Base-by-base conservation (phyloP, 148 eudicot species). In the Tetragonia tetragonoides region DNA sequence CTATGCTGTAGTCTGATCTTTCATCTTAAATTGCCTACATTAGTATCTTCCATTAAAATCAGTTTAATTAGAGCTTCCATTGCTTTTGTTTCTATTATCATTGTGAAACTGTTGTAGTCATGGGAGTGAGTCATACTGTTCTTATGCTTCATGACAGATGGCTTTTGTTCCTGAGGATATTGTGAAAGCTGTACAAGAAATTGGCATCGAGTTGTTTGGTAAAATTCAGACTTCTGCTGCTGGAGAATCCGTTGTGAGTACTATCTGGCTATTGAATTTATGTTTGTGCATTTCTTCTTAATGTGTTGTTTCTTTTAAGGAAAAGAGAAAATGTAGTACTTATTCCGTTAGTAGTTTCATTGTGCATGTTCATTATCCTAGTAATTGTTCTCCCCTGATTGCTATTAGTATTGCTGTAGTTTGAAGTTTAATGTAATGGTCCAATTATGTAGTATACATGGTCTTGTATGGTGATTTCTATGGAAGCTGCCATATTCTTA, bases 221-320 rank as follows among this genome's bases (percentile, higher is more conserved):
- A 68, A 68, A 60, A 23, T 62, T 49, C 79, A 71, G 68, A 71
- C 15, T 44, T 20, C 68, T 78, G 71, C 83, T 34, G 67, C 64
- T 67, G 63, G 69, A 56, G 63, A 56, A 51, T 44, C 41, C 21
- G 41, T 10, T 62, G 88, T 86, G 80, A 86, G 88, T 83, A 24
- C 69, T 72, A 1, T 42, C 60, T 68, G 23, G 42, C 40, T 21
- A 12, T 41, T 15, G 10, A 8, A 72, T 65, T 18, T 61, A 28
- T 47, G 34, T 46, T 53, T 57, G 57, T 44, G 72, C 54, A 51
- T 17, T 38, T 62, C 14, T 8, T n/a, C 37, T 40, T 51, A 12
- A 15, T 39, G 54, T 70, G 62, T 38, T 77, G 24, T n/a, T 20
- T 10, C 15, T 37, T 8, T 10, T 39, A 9, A 24, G 3, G 10